phyloP scores from a whole-genome alignment of 805 yeast genomes.

The Candida fluviatilis region DNA sequence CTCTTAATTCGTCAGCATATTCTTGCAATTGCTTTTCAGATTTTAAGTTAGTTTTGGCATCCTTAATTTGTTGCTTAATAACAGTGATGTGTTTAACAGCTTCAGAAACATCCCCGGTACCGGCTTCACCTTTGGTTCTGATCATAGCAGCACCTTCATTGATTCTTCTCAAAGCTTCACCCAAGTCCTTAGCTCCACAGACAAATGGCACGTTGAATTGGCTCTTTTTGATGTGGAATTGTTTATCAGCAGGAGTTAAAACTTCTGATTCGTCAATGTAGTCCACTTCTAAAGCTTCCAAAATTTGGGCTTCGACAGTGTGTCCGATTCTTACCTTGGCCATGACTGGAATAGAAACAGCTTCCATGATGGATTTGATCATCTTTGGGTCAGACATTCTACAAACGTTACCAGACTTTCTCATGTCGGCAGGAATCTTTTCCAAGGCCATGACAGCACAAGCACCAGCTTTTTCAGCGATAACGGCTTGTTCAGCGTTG shows the following conservation, averaged over 20 bases:
- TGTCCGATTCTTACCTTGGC: conserved; percentile 86
- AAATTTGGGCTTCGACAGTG: conserved; percentile 73
- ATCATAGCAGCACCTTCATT: conserved; percentile 85
- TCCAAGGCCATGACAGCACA: conserved; percentile 89
- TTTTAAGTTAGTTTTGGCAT: conserved; percentile 33
- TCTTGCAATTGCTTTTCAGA: conserved; percentile 43
- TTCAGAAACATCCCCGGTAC: conserved; percentile 82
- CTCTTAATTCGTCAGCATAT: conserved; percentile 56
- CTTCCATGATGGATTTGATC: conserved; percentile 69
- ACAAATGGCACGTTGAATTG: conserved; percentile 72
- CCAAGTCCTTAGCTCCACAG: conserved; percentile 78
- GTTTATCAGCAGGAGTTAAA: conserved; percentile 75
- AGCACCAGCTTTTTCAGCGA: conserved; percentile 83
- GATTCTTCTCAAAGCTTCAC: conserved; percentile 77
- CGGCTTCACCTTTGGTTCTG: conserved; percentile 86
- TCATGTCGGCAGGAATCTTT: conserved; percentile 80
- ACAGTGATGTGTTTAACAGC: conserved; percentile 71
- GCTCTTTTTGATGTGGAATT: conserved; percentile 56
- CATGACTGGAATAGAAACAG: conserved; percentile 74
- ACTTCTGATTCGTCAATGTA: conserved; percentile 85
- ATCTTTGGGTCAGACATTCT: conserved; percentile 83
- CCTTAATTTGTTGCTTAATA: conserved; percentile 53
- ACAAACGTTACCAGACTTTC: conserved; percentile 77
- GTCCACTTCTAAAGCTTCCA: conserved; percentile 69
- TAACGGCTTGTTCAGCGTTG: conserved; percentile 71